These are phyloP conservation scores for Hymenoscyphus occultus DNA, from an alignment of 2,329 filamentous ascomycete genomes.

Conservation along the genomic window DNA sequence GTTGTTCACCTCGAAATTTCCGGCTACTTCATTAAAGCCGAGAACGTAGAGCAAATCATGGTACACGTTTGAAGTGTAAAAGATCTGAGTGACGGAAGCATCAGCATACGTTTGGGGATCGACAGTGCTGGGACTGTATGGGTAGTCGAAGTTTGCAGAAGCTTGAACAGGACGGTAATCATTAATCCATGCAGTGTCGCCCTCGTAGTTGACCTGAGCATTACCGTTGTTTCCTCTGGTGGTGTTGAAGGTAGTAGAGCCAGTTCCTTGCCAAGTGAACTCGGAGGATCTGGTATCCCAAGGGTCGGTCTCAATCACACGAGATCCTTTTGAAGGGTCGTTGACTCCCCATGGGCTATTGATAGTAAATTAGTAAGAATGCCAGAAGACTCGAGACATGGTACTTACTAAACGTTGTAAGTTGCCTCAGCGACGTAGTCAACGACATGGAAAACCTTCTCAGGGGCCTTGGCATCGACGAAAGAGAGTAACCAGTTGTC, in stretches of 20 bases:
- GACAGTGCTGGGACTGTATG: slow-evolving; percentile 39
- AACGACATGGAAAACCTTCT: slow-evolving; percentile 50
- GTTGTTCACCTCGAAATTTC: slow-evolving; percentile 60
- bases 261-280: slow-evolving; percentile 53
- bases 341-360: slow-evolving; percentile 50
- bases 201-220: slow-evolving; percentile 50
- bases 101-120: slow-evolving; percentile 47
- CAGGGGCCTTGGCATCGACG: slow-evolving; percentile 45
- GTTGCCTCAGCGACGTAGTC: slow-evolving; percentile 56
- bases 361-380: slow-evolving; percentile 13
- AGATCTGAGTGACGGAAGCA: slow-evolving; percentile 57
- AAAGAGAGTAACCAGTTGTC: slow-evolving; percentile 59
- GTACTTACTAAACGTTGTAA: slow-evolving; percentile 50
- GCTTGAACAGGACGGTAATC: slow-evolving; percentile 49
- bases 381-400: slow-evolving; percentile 10
- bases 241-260: slow-evolving; percentile 47
- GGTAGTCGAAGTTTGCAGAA: slow-evolving; percentile 45
- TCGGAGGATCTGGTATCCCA: slow-evolving; percentile 46
- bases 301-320: slow-evolving; percentile 46
- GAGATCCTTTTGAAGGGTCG: slow-evolving; percentile 51
- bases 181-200: slow-evolving; percentile 43
- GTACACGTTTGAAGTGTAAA: slow-evolving; percentile 58
- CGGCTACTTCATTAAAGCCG: slow-evolving; percentile 56
- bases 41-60: slow-evolving; percentile 57
- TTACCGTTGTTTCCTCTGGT: slow-evolving; percentile 59